These are phyloP conservation scores for Albifimbria verrucaria DNA, from an alignment of 2,329 filamentous ascomycete species.

Conservation along the genomic window DNA sequence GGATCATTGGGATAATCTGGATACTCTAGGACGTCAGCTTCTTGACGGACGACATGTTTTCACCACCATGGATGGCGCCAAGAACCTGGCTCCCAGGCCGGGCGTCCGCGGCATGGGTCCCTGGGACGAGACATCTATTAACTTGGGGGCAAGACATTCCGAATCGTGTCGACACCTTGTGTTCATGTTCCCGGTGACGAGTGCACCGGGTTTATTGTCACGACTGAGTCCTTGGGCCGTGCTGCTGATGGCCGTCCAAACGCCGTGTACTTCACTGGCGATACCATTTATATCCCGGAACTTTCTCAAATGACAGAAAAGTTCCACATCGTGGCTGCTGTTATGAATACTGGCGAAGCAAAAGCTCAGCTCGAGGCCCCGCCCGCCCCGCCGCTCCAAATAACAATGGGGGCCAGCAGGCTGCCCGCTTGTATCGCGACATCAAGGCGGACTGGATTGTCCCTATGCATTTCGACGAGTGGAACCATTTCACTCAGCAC, in stretches of 20 bases:
- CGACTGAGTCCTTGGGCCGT: constrained; percentile 31
- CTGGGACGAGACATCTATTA: constrained; percentile 31
- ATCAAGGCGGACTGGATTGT: constrained; percentile 38
- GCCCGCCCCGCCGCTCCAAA: constrained; percentile 24
- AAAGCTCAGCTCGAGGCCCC: constrained; percentile 12
- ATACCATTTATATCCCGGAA: constrained; percentile 44
- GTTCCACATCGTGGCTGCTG: constrained; percentile 33
- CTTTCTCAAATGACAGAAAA: constrained; percentile 27
- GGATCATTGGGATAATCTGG: constrained; percentile 48
- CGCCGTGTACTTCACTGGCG: constrained; percentile 46
- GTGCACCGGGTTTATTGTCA: constrained; percentile 42
- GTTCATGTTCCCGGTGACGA: constrained; percentile 41
- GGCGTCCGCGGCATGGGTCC: constrained; percentile 34
- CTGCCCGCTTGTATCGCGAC: constrained; percentile 32
- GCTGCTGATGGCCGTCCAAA: constrained; percentile 33
- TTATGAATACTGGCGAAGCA: constrained; percentile 40
- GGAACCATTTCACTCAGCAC: constrained; percentile 40
- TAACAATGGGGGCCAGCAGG: constrained; percentile 44
- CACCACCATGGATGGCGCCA: constrained; percentile 42
- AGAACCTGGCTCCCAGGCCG: constrained; percentile 39
- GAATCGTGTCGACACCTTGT: constrained; percentile 39
- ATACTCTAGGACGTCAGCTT: constrained; percentile 39
- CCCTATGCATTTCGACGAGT: constrained; percentile 45
- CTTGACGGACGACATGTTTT: constrained; percentile 43
- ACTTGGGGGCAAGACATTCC: constrained; percentile 29